phyloP scores from a whole-genome alignment of 257 asterid species.

The Misopates orontium region DNA sequence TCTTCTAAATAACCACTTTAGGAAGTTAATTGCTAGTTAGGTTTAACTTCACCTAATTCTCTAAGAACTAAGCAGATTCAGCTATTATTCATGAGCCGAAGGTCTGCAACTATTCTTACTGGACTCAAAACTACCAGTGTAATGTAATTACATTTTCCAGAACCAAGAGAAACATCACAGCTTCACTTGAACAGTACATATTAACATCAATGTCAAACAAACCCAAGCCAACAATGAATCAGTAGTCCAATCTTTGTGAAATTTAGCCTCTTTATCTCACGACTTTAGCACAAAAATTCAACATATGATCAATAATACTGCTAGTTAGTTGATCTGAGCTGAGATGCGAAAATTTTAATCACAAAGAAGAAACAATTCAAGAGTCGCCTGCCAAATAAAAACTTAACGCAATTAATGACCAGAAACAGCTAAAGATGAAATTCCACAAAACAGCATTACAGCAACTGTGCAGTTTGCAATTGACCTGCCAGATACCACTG shows the following conservation, averaged over 20 bases:
- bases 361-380: constrained; percentile 3
- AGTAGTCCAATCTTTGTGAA: constrained; percentile 1
- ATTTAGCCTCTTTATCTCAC: background rate
- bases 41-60: background rate
- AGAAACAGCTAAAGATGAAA: constrained; percentile 6
- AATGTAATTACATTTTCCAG: background rate
- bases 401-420: background rate
- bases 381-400: background rate
- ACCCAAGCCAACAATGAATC: background rate
- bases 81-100: background rate
- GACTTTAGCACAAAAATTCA: constrained; percentile 3
- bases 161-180: constrained; percentile 14
- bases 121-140: background rate
- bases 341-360: constrained; percentile 14
- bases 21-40: background rate
- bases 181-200: constrained; percentile 1
- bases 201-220: background rate
- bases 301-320: background rate
- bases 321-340: background rate
- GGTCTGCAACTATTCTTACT: background rate
- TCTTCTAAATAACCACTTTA: background rate
- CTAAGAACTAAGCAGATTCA: background rate
- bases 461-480: constrained; percentile 26
- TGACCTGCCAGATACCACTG: constrained; percentile 95
- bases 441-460: background rate